Evolutionary conservation across 768 basidiomycete genomes (phyloP).

Genomic region (Xerocomus spinulosus): DNA sequence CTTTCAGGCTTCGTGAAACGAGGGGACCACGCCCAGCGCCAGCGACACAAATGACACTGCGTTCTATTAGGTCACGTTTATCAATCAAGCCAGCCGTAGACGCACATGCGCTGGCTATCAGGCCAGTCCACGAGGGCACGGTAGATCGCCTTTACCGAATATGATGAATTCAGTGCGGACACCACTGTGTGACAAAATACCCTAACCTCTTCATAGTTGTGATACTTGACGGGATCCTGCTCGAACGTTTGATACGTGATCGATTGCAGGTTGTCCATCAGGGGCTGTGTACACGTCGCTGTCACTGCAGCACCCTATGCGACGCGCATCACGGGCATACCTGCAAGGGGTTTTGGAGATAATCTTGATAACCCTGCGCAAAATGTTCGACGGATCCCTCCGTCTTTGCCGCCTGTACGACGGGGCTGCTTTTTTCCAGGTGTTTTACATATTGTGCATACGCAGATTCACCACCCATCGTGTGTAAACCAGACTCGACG

Average conservation of each 20-base stretch:
- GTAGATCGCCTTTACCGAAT: constrained; percentile 61
- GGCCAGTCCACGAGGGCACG: constrained; percentile 74
- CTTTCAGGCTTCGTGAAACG: constrained; percentile 77
- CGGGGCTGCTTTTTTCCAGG: constrained; percentile 72
- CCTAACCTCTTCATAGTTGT: constrained; percentile 85
- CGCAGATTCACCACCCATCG: constrained; percentile 75
- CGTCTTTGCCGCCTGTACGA: constrained; percentile 57
- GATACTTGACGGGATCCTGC: constrained; percentile 94
- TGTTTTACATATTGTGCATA: constrained; percentile 88
- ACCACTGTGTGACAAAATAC: constrained; percentile 7
- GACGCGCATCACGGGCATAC: constrained; percentile 34
- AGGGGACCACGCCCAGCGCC: constrained; percentile 95
- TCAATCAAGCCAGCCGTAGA: constrained; percentile 28
- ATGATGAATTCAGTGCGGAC: constrained; percentile 8
- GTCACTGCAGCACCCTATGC: constrained; percentile 5
- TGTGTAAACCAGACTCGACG: constrained; percentile 60
- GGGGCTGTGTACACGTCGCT: constrained; percentile 49
- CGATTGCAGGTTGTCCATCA: constrained; percentile 97
- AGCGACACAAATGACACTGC: constrained; percentile 82
- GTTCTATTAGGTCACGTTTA: constrained; percentile 15
- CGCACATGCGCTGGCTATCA: constrained; percentile 54
- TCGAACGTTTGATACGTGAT: constrained; percentile 98
- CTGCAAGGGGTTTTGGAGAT: constrained; percentile 91
- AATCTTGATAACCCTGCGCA: constrained; percentile 92
- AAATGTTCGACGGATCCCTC: constrained; percentile 83